Conservation (phyloP, 2,329 filamentous ascomycete genomes). For the Talaromyces atroroseus region DNA sequence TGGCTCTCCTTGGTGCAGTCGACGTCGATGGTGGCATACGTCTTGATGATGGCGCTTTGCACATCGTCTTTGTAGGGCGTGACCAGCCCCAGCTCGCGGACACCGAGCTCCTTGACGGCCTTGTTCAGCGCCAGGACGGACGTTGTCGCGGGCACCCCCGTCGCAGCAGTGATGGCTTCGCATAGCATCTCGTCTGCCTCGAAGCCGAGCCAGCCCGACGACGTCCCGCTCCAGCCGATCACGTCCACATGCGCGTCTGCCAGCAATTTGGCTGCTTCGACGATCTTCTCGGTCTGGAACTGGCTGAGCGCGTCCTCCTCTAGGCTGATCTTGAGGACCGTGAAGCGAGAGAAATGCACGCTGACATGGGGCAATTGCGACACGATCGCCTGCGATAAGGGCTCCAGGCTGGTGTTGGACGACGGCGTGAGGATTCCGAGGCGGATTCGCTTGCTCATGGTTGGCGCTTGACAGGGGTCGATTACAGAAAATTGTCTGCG, state of each 20-base stretch:
- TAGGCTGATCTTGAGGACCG: slow-evolving; percentile 9
- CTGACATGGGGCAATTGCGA: slow-evolving; percentile 7
- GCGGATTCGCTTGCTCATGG: slow-evolving; percentile 8
- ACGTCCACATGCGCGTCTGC: slow-evolving; percentile 10
- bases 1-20: slow-evolving; percentile 10
- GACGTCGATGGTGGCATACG: slow-evolving; percentile 4
- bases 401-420: slow-evolving; percentile 11
- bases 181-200: slow-evolving; percentile 6
- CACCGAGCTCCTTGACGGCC: background rate
- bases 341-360: slow-evolving; percentile 11
- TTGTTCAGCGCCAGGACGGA: slow-evolving; percentile 9
- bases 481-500: background rate
- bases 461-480: background rate
- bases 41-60: slow-evolving; percentile 7
- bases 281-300: slow-evolving; percentile 9
- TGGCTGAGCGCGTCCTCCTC: slow-evolving; percentile 5
- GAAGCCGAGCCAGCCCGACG: slow-evolving; percentile 10
- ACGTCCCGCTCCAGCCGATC: slow-evolving; percentile 12
- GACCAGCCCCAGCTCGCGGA: slow-evolving; percentile 4
- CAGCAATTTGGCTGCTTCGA: slow-evolving; percentile 4
- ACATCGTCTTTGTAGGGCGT: slow-evolving; percentile 10
- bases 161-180: slow-evolving; percentile 7
- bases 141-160: slow-evolving; percentile 8
- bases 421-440: slow-evolving; percentile 12
- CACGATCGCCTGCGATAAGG: slow-evolving; percentile 8